Conservation (phyloP, 1,139 yeast genomes). For the Pneumocystis oryctolagi region DNA sequence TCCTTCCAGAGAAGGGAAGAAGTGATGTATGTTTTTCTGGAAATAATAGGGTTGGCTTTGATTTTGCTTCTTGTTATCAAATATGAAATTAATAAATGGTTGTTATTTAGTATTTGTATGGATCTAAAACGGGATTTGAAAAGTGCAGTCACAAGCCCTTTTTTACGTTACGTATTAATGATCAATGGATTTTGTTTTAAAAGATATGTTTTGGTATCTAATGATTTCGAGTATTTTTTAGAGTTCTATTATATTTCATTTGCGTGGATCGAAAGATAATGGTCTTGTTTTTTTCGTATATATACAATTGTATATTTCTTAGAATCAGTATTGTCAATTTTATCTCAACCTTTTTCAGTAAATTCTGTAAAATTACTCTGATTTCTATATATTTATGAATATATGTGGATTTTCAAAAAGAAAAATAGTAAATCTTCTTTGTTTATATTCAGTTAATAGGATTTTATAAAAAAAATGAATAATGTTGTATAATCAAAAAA, state of each 20-base stretch:
- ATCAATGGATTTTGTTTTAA: neutral
- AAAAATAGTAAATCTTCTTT: no score
- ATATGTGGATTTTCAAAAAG: no score
- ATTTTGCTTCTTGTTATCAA: neutral
- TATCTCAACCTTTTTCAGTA: no score
- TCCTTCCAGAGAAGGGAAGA: no score
- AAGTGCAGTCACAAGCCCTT: no score
- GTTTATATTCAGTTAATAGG: no score
- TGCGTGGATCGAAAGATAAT: neutral
- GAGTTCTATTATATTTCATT: neutral
- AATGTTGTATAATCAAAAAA: no score
- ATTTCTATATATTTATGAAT: no score
- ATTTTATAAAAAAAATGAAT: no score
- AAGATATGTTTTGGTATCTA: neutral
- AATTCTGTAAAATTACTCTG: no score
- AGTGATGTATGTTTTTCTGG: no score
- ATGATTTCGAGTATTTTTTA: neutral
- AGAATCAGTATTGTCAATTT: no score
- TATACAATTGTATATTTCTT: neutral
- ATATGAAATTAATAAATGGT: neutral
- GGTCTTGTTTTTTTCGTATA: neutral
- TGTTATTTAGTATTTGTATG: neutral
- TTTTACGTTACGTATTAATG: neutral
- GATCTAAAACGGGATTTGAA: neutral
- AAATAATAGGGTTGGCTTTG: neutral